Base-by-base conservation (phyloP, 352 stramenopile species). In the Sclerospora graminicola region DNA sequence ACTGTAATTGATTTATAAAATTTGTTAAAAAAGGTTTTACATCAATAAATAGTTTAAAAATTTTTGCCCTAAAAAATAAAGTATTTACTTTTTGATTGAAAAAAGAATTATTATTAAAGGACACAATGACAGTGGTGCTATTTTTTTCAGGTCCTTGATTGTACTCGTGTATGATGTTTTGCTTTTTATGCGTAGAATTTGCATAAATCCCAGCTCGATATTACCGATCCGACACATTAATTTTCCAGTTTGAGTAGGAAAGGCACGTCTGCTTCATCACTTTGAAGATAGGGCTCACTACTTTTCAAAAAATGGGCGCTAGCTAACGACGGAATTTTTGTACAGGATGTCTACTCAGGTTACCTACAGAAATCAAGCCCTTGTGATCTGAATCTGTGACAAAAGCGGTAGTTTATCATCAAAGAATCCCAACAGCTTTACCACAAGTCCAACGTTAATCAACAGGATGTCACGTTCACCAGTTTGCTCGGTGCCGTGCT, bases 341-440 rank as follows among this genome's bases (percentile, higher is more conserved):
- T 27, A 1, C 23, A 88, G 74, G 80, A 76, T 23, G 63, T 87
- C 13, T 77, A 81, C 28, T 87, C 67, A 8, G 80, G 80, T 0
- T 86, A 87, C 31, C 54, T 91, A 35, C 78, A 91, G 44, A 91
- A 91, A 44, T 74, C 70, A 11, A 91, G 80, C 36, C 60, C 84
- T 20, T 84, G 81, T 26, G 68, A 89, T 34, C 45, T 72, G 2
- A 89, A 79, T 31, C 58, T 91, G 16, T 91, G 80, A 76, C 70
- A 75, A 28, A 83, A 82, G 53, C 76, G 80, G 10, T 91, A 76
- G 80, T 91, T 91, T 56, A 79, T 91, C 43, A 63, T 91, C 42
- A 90, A 88, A 53, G 77, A 80, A 36, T 75, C 89, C 40, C 79
- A 92, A 40, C 56, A 89, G 1, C 42, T 87, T 31, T 92, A 92